Conservation (phyloP, 768 basidiomycete genomes). For the Naganishia onofrii region DNA sequence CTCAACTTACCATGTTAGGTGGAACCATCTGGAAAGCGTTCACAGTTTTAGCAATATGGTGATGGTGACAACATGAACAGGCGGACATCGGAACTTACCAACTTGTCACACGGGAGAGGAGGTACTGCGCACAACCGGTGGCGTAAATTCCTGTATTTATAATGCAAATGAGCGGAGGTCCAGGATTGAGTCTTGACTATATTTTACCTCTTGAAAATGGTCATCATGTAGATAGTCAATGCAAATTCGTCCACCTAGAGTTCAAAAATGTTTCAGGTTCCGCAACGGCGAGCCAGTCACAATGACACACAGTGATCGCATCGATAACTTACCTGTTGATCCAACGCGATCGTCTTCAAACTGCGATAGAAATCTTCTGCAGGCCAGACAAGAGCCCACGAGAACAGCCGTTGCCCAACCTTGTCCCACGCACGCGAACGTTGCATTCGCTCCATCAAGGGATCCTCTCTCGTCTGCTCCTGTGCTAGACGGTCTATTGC, state of each 20-base stretch:
- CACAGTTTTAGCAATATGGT: neutral
- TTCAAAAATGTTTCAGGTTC: neutral
- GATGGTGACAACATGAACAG: no score
- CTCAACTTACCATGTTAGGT: slow-evolving; percentile 38
- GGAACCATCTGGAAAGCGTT: slow-evolving; percentile 40
- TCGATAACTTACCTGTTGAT: slow-evolving; percentile 37
- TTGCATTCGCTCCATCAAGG: neutral
- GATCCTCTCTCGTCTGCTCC: neutral
- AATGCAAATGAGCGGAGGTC: neutral
- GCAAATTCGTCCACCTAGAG: slow-evolving; percentile 42
- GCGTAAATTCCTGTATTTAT: slow-evolving; percentile 34
- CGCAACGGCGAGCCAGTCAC: neutral
- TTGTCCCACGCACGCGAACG: slow-evolving; percentile 45
- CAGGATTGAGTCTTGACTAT: neutral
- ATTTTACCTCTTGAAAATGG: slow-evolving; percentile 47
- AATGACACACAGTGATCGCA: neutral
- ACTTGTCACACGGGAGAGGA: slow-evolving; percentile 44
- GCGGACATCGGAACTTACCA: no score
- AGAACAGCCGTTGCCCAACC: slow-evolving; percentile 47
- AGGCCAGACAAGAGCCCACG: slow-evolving; percentile 50
- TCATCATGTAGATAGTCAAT: slow-evolving; percentile 49
- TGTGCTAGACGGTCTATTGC: neutral
- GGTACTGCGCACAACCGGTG: slow-evolving; percentile 42
- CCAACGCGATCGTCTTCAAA: slow-evolving; percentile 45
- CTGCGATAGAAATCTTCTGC: slow-evolving; percentile 44